Conservation (phyloP, 257 asterid species). For the Prunella vulgaris region DNA sequence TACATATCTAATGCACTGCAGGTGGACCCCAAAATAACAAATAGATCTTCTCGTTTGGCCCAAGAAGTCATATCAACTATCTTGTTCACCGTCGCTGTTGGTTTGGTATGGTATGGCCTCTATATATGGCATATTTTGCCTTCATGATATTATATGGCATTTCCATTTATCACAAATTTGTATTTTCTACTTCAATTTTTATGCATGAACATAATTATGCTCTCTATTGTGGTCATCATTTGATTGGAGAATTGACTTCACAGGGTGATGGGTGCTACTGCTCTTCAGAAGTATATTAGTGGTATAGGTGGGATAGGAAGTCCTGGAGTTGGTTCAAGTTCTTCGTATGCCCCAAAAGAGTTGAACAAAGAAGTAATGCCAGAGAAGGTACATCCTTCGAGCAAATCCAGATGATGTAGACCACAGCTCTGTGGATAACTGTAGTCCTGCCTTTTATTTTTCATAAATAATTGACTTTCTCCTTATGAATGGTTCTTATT, state of each 20-base stretch:
- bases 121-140: constrained; percentile 8
- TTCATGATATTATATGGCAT: not conserved
- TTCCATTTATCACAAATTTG: not conserved
- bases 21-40: constrained; percentile 81
- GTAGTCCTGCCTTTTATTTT: not conserved
- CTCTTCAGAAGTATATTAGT: constrained; percentile 92
- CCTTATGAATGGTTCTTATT: constrained; percentile 20
- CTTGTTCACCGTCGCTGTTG: constrained; percentile 72
- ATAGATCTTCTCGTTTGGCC: constrained; percentile 68
- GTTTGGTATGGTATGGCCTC: constrained; percentile 74
- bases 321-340: constrained; percentile 89
- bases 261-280: constrained; percentile 80
- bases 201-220: not conserved
- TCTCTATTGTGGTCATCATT: constrained; percentile 8
- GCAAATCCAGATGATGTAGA: too few relatives aligned
- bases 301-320: constrained; percentile 92
- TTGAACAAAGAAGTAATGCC: constrained; percentile 76
- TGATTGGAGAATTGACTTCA: constrained; percentile 4
- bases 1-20: constrained; percentile 25
- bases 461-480: constrained; percentile 31
- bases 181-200: not conserved
- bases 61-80: constrained; percentile 78
- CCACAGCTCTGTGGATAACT: not conserved
- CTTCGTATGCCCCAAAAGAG: constrained; percentile 86
- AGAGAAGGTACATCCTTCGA: constrained; percentile 56